A percentile compares a stretch with the other conserved stretches of the same genome.
phyloP scores from a whole-genome alignment of 495 filamentous ascomycete genomes.

The Viridothelium virens region DNA sequence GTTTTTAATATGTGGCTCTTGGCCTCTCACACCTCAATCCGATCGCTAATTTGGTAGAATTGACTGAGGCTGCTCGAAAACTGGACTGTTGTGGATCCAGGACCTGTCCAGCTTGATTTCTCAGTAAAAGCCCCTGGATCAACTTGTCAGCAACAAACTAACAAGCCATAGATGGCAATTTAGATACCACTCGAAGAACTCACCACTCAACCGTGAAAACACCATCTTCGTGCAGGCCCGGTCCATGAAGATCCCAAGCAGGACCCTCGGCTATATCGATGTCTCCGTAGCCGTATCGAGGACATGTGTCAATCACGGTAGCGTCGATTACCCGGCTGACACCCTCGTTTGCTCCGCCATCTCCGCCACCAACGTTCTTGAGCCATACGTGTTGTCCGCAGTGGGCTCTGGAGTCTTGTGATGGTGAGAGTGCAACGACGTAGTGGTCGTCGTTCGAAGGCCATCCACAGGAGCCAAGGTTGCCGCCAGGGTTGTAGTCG shows the following conservation, averaged over 20 bases:
- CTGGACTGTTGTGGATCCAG: too few species aligned
- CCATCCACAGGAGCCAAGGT: background rate
- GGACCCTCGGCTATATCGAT: background rate
- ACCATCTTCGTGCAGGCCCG: background rate
- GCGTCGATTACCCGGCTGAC: background rate
- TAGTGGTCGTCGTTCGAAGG: background rate
- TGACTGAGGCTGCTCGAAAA: too few species aligned
- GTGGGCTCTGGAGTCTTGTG: background rate
- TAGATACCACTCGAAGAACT: too few species aligned
- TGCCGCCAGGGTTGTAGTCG: background rate
- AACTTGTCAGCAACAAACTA: too few species aligned
- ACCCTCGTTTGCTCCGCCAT: background rate
- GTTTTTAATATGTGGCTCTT: too few species aligned
- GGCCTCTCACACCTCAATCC: too few species aligned
- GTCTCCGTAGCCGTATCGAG: background rate
- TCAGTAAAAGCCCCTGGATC: too few species aligned
- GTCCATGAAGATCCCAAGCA: background rate
- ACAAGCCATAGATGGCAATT: too few species aligned
- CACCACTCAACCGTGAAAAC: background rate
- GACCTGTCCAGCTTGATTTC: too few species aligned
- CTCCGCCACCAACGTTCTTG: background rate
- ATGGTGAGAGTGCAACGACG: background rate
- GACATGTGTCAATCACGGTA: background rate
- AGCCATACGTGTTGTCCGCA: background rate
- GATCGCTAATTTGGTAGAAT: too few species aligned